Percentiles rank a stretch among this genome's conserved stretches.
These are phyloP conservation scores for Phlegmacium glaucopus DNA, from an alignment of 768 basidiomycete species.

Conservation along the genomic window DNA sequence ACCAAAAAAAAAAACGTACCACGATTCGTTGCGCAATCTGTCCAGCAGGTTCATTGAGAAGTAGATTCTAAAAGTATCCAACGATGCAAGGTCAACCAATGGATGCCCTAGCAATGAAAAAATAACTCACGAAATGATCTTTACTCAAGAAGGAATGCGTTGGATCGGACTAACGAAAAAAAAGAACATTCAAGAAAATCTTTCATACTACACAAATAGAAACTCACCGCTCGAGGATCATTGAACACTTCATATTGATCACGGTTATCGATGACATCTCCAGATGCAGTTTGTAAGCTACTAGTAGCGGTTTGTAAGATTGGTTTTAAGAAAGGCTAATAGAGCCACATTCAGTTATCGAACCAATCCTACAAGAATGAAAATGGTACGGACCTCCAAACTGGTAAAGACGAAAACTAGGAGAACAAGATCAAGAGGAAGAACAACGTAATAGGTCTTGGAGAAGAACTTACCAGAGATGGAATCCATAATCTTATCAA, in stretches of 20 bases:
- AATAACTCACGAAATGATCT: slow-evolving; percentile 74
- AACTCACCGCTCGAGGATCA: slow-evolving; percentile 67
- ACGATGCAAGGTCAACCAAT: slow-evolving; percentile 8
- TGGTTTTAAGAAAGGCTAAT: slow-evolving; percentile 76
- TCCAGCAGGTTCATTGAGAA: slow-evolving; percentile 83
- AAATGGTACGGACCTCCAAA: slow-evolving; percentile 52
- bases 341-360: background rate
- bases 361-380: background rate
- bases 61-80: slow-evolving; percentile 50
- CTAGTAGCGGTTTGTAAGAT: slow-evolving; percentile 66
- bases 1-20: slow-evolving; percentile 38
- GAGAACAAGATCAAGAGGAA: background rate
- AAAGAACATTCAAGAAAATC: slow-evolving; percentile 4
- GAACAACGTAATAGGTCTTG: background rate
- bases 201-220: slow-evolving; percentile 11
- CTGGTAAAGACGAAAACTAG: slow-evolving; percentile 82
- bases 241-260: slow-evolving; percentile 91
- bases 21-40: slow-evolving; percentile 67
- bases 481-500: slow-evolving; percentile 77
- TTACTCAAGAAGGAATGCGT: slow-evolving; percentile 89
- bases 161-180: slow-evolving; percentile 61
- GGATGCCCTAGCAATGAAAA: background rate
- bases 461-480: slow-evolving; percentile 47
- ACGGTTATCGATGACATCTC: slow-evolving; percentile 72
- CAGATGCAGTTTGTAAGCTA: slow-evolving; percentile 60